These are phyloP conservation scores for Punctularia strigosozonata DNA, from an alignment of 768 basidiomycete species.

Conservation along the genomic window DNA sequence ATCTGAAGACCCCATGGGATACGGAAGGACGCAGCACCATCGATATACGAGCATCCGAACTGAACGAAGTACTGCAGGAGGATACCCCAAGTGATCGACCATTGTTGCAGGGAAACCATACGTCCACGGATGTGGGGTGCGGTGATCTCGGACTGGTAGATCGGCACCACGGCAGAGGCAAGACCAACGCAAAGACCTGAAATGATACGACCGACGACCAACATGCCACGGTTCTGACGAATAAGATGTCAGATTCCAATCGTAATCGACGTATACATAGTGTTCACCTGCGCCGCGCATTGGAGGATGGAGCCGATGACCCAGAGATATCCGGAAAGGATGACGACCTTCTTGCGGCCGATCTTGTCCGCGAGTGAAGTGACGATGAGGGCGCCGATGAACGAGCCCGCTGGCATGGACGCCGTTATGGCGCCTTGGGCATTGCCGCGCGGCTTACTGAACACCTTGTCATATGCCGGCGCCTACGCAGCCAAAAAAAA, in stretches of 20 bases:
- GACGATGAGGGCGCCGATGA: slow-evolving; percentile 54
- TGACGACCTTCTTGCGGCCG: slow-evolving; percentile 57
- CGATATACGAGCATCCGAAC: slow-evolving; percentile 65
- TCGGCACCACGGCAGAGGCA: slow-evolving; percentile 53
- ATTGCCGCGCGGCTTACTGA: slow-evolving; percentile 30
- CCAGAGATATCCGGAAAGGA: slow-evolving; percentile 60
- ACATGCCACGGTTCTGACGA: slow-evolving; percentile 57
- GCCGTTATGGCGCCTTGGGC: slow-evolving; percentile 70
- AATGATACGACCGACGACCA: slow-evolving; percentile 50
- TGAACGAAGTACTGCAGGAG: slow-evolving; percentile 66
- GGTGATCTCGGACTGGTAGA: slow-evolving; percentile 70
- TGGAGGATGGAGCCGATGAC: slow-evolving; percentile 65
- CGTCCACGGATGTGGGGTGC: slow-evolving; percentile 62
- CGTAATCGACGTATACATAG: background rate
- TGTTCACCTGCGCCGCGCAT: slow-evolving; percentile 37
- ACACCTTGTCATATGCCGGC: background rate
- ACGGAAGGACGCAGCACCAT: slow-evolving; percentile 62
- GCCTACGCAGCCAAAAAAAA: background rate
- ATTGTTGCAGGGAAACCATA: slow-evolving; percentile 69
- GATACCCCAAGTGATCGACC: slow-evolving; percentile 72
- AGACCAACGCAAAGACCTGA: slow-evolving; percentile 60
- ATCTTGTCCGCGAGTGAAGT: slow-evolving; percentile 50
- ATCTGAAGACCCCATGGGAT: slow-evolving; percentile 74
- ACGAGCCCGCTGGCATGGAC: slow-evolving; percentile 66
- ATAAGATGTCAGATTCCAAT: slow-evolving; percentile 1